Percentiles rank a stretch among this genome's conserved stretches.
Evolutionary conservation across 108 stramenopile genomes (phyloP).

Genomic region (Cylindrotheca fusiformis): DNA sequence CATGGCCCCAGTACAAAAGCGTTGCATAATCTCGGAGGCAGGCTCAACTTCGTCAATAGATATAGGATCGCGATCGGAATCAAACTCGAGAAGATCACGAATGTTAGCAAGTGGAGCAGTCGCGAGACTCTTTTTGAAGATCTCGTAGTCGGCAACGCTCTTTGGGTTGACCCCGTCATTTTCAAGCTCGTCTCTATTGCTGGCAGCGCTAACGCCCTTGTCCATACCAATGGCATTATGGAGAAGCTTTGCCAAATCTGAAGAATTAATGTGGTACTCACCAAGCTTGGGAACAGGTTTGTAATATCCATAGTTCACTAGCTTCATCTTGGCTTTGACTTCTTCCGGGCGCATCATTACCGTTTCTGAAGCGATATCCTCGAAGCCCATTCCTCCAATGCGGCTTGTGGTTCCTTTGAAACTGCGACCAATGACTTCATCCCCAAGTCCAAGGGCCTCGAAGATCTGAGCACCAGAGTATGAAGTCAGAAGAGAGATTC

Average conservation of each 20-base stretch:
- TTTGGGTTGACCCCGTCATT: conserved; percentile 76
- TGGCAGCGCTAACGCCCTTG: conserved; percentile 77
- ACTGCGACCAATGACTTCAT: conserved; percentile 83
- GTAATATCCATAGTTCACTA: conserved; percentile 89
- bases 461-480: conserved; percentile 96
- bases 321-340: conserved; percentile 68
- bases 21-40: conserved; percentile 83
- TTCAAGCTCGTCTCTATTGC: conserved; percentile 70
- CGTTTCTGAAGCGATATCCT: conserved; percentile 81
- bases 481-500: conserved; percentile 90
- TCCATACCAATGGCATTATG: conserved; percentile 89
- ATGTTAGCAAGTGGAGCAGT: conserved; percentile 86
- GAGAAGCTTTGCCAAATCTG: conserved; percentile 89
- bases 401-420: conserved; percentile 96
- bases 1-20: conserved; percentile 95
- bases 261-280: conserved; percentile 95
- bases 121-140: conserved; percentile 82
- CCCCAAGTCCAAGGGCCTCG: conserved; percentile 91
- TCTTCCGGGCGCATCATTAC: conserved; percentile 84
- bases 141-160: conserved; percentile 84
- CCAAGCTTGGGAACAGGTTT: conserved; percentile 86
- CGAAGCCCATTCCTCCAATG: conserved; percentile 74
- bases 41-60: conserved; percentile 85
- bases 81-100: conserved; percentile 89
- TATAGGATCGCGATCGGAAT: conserved; percentile 79